Evolutionary conservation across 2,329 filamentous ascomycete species (phyloP).

Genomic region (Fonsecaea erecta): DNA sequence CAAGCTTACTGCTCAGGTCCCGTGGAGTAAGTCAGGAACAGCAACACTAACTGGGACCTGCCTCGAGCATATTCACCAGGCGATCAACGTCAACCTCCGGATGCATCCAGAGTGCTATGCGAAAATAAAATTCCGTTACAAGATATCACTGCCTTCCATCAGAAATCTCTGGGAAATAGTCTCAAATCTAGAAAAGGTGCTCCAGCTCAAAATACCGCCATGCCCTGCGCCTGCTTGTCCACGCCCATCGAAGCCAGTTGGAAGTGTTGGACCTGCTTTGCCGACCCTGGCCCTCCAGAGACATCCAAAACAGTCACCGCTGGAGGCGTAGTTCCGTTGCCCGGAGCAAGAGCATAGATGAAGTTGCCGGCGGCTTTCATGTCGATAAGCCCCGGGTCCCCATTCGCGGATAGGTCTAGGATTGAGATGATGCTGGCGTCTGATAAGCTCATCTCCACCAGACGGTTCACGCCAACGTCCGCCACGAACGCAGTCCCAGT

Average conservation of each 20-base stretch:
- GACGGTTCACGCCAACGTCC: slow-evolving; percentile 57
- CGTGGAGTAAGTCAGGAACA: neutral
- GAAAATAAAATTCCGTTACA: neutral
- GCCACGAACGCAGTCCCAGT: slow-evolving; percentile 63
- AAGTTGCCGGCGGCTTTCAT: slow-evolving; percentile 58
- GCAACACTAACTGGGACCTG: neutral
- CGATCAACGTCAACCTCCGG: neutral
- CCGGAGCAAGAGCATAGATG: slow-evolving; percentile 62
- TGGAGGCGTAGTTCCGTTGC: slow-evolving; percentile 50
- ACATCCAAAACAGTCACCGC: slow-evolving; percentile 51
- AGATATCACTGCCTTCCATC: neutral
- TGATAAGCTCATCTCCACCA: slow-evolving; percentile 61
- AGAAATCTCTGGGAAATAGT: neutral
- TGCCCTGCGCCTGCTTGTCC: slow-evolving; percentile 38
- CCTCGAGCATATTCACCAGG: too few species aligned
- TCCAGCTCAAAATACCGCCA: slow-evolving; percentile 12
- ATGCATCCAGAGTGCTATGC: neutral
- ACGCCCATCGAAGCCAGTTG: slow-evolving; percentile 38
- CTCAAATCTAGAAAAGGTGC: too few species aligned
- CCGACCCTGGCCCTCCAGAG: slow-evolving; percentile 37
- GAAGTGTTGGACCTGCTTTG: slow-evolving; percentile 48
- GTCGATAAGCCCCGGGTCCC: slow-evolving; percentile 62
- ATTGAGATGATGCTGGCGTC: slow-evolving; percentile 55
- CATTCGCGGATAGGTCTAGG: slow-evolving; percentile 52
- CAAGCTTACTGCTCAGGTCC: neutral